A percentile compares a stretch with the other conserved stretches of the same genome.
These are phyloP conservation scores for Physocladia obscura DNA, from an alignment of 192 early-diverging fungal genomes.

Conservation along the genomic window DNA sequence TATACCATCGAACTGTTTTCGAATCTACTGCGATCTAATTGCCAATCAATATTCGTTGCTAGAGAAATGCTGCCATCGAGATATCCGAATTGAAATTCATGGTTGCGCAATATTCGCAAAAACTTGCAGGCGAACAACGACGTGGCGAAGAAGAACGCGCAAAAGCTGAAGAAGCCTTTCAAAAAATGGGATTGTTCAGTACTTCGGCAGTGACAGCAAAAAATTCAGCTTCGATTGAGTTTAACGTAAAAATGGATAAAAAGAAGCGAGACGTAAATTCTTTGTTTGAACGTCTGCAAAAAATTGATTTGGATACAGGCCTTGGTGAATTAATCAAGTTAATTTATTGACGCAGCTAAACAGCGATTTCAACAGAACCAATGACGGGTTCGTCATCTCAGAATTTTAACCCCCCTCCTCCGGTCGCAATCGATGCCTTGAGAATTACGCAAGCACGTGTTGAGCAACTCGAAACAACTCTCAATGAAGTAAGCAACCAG, in stretches of 20 bases:
- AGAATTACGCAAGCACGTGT: slow-evolving; percentile 33
- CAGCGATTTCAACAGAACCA: slow-evolving; percentile 33
- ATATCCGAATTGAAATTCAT: slow-evolving; percentile 48
- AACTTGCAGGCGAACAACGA: slow-evolving; percentile 39
- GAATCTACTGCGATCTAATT: not conserved
- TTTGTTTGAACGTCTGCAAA: slow-evolving; percentile 51
- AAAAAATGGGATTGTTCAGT: slow-evolving; percentile 33
- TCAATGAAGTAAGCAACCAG: slow-evolving; percentile 30
- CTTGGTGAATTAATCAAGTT: slow-evolving; percentile 34
- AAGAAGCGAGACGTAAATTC: slow-evolving; percentile 5
- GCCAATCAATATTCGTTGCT: not conserved
- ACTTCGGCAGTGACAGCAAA: not conserved
- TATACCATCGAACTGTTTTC: not conserved
- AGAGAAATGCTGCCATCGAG: slow-evolving; percentile 31
- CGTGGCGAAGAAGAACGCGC: slow-evolving; percentile 34
- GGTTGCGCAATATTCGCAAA: slow-evolving; percentile 41
- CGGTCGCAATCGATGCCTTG: slow-evolving; percentile 37
- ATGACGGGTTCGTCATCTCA: slow-evolving; percentile 6
- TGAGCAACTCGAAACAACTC: slow-evolving; percentile 30
- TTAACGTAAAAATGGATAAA: not conserved
- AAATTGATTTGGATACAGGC: slow-evolving; percentile 59
- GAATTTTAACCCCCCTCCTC: slow-evolving; percentile 33
- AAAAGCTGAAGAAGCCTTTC: slow-evolving; percentile 44
- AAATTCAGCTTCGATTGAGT: not conserved
- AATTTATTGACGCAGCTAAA: not conserved